Evolutionary conservation across 176 grass and related monocot species (phyloP), one percentile per base, ranked within the genome.

Genomic region (Cocos nucifera): DNA sequence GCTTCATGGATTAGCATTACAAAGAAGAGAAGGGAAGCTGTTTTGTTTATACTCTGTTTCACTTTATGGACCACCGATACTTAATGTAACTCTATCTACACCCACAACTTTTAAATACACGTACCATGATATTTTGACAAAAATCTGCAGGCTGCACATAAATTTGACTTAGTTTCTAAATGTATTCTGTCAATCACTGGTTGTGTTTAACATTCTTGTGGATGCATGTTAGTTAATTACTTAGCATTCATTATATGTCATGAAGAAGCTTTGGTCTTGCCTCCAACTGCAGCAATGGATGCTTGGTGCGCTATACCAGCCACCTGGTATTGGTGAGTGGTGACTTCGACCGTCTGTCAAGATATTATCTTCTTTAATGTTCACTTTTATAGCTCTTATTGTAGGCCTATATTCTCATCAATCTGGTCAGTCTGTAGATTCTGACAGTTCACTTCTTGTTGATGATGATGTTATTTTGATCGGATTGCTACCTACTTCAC

Each of bases 261-360:
- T 54, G 66, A 86, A 54, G 57, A 52, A 76, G 58, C 67, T 62
- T 72, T 24, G 12, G 63, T 64, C 63, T 68, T 50, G 71, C 54
- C 52, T 44, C 48, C 22, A 72, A 66, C 61, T 78, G 48, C 70
- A 67, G 58, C 75, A 75, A 63, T 63, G 70, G 66, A 67, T 50
- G 50, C 55, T 29, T 68, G 65, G 25, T 16, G 22, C 53, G 22
- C 65, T 57, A 75, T 64, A 78, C 57, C 51, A 44, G 35, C 35
- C 51, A 71, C 21, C 48, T 74, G 70, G 44, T 71, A 63, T 48
- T 63, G 70, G 74, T 78, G 79, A 58, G 19, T 78, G 69, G 29
- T 39, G 65, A 64, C 63, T 82, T 72, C 53, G 69, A 61, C 74
- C 71, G 61, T 53, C 53, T 51, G 35, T 71, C 62, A 71, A 63